Conservation (phyloP, 306 rosid species). For the Dalbergia cochinchinensis region DNA sequence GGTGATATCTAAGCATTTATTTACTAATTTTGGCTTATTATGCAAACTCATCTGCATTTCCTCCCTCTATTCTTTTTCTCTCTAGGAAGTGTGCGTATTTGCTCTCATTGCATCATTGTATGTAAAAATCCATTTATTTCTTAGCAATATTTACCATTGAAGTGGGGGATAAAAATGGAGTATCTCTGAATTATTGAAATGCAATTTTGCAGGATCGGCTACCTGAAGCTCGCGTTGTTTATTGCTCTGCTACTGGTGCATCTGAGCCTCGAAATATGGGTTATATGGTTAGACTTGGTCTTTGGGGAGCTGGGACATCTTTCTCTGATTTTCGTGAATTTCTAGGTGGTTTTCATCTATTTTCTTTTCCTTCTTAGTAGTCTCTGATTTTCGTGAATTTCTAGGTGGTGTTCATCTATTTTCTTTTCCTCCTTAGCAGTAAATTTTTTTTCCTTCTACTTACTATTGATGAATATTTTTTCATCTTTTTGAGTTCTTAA, state of each 20-base stretch:
- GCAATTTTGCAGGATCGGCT: constrained; percentile 75
- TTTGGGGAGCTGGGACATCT: constrained; percentile 96
- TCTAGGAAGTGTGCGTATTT: neutral
- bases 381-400: constrained; percentile 82
- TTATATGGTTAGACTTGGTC: constrained; percentile 99
- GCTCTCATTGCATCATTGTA: constrained; percentile 2
- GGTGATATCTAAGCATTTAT: neutral
- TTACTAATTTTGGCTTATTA: constrained; percentile 5
- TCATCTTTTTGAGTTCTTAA: neutral
- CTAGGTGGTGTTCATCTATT: constrained; percentile 65
- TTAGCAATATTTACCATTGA: constrained; percentile 31
- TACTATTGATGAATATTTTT: neutral
- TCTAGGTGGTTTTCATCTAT: constrained; percentile 66
- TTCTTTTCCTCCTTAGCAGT: neutral
- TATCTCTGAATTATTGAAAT: constrained; percentile 41
- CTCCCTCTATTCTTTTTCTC: neutral
- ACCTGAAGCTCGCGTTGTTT: constrained; percentile 88
- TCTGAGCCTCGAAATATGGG: constrained; percentile 99
- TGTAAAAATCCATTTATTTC: constrained; percentile 25
- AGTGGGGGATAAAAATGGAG: constrained; percentile 18
- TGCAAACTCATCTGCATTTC: neutral
- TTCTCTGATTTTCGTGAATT: constrained; percentile 88
- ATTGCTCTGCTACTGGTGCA: constrained; percentile 99
- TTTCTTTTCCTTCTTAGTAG: constrained; percentile 1
- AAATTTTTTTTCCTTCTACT: too few relatives aligned